phyloP scores from a whole-genome alignment of 768 basidiomycete genomes.

The Holtermanniella nyarrowii region DNA sequence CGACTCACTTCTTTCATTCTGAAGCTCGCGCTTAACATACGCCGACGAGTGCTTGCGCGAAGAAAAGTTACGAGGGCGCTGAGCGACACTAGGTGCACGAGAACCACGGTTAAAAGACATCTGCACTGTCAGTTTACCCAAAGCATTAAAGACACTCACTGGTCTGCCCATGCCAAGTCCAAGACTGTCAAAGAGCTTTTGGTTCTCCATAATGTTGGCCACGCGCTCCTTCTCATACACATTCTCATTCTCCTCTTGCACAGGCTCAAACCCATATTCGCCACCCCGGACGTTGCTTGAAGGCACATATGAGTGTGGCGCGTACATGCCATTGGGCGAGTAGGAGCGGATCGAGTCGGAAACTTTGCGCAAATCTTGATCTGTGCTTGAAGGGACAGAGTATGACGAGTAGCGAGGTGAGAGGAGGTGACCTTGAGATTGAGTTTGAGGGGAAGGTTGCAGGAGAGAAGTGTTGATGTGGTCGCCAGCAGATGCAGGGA shows the following conservation, averaged over 20 bases:
- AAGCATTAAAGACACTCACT: conserved; percentile 6
- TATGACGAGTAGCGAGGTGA: background rate
- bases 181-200: conserved; percentile 30
- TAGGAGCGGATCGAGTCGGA: conserved; percentile 21
- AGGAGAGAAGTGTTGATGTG: background rate
- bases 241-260: conserved; percentile 17
- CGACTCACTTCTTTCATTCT: background rate
- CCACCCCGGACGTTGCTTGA: conserved; percentile 1
- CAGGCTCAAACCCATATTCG: conserved; percentile 17
- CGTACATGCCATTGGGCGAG: conserved; percentile 6
- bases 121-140: background rate
- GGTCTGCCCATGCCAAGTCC: conserved; percentile 23
- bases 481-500: background rate
- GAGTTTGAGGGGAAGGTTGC: background rate
- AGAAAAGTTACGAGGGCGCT: background rate
- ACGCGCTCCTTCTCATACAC: conserved; percentile 38
- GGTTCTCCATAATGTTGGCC: conserved; percentile 30
- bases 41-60: conserved; percentile 13
- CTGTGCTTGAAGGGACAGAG: background rate
- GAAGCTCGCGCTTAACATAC: conserved; percentile 10
- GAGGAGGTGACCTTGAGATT: background rate
- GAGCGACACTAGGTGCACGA: conserved; percentile 6
- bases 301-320: background rate
- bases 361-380: conserved; percentile 28
- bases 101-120: conserved; percentile 4